Percentiles rank a stretch among this genome's conserved stretches.
Conservation (phyloP, 176 grass and related monocot genomes). For the Triticum urartu region DNA sequence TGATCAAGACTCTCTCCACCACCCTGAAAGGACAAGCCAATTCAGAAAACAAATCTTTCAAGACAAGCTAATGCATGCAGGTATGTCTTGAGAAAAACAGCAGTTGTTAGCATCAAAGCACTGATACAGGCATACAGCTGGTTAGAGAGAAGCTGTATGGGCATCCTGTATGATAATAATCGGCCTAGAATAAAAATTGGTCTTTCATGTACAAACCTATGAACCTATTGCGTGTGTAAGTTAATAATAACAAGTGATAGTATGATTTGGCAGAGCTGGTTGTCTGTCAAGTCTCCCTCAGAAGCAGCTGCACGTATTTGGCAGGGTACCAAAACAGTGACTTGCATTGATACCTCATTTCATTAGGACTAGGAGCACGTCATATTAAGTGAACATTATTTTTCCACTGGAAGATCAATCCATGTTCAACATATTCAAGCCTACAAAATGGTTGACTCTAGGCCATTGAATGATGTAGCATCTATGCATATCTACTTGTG, state of each 20-base stretch:
- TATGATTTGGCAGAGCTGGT: not conserved
- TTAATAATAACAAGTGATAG: not conserved
- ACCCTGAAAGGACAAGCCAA: constrained; percentile 41
- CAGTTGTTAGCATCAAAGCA: not conserved
- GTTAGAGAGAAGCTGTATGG: not conserved
- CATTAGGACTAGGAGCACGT: not conserved
- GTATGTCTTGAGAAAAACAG: not conserved
- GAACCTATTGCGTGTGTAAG: not conserved
- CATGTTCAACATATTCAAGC: not conserved
- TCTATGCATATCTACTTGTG: constrained; percentile 1
- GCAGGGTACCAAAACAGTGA: not conserved
- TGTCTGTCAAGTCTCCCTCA: not conserved
- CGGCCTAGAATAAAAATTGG: not conserved
- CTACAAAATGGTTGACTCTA: not conserved
- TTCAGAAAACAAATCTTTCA: not conserved
- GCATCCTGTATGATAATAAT: not conserved
- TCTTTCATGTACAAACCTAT: not conserved
- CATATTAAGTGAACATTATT: not conserved
- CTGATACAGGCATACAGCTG: not conserved
- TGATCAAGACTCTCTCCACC: too few relatives aligned
- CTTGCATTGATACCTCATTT: not conserved
- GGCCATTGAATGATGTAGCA: not conserved
- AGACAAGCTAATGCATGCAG: not conserved
- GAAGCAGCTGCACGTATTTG: not conserved
- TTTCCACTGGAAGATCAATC: not conserved